These are phyloP conservation scores for Phaeoacremonium minimum DNA, from an alignment of 2,329 filamentous ascomycete genomes.

Conservation along the genomic window DNA sequence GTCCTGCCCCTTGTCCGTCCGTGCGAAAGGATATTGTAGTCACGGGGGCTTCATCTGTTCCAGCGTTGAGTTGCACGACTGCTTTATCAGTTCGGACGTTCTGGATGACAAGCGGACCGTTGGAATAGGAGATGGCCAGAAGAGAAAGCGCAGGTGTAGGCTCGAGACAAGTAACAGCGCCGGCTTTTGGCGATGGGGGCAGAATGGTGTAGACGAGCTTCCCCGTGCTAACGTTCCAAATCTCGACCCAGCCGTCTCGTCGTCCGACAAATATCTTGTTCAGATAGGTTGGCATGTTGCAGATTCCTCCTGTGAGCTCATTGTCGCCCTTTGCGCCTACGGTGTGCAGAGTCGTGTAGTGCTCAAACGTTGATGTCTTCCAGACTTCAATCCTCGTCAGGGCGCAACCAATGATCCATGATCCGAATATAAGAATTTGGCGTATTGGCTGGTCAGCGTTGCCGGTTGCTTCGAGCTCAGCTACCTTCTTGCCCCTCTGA, in stretches of 20 bases:
- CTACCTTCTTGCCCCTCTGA: constrained; percentile 82
- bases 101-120: constrained; percentile 73
- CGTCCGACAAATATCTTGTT: constrained; percentile 94
- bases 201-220: constrained; percentile 89
- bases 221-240: constrained; percentile 93
- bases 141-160: constrained; percentile 80
- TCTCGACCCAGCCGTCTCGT: constrained; percentile 84
- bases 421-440: constrained; percentile 78
- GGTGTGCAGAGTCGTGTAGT: constrained; percentile 80
- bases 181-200: constrained; percentile 67
- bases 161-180: constrained; percentile 81
- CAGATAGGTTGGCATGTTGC: constrained; percentile 87
- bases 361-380: constrained; percentile 77
- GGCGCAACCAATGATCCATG: constrained; percentile 84
- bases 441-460: constrained; percentile 67
- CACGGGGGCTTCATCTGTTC: constrained; percentile 60
- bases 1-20: constrained; percentile 81
- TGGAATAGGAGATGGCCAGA: constrained; percentile 81
- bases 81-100: constrained; percentile 76
- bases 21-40: constrained; percentile 86
- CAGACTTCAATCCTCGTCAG: constrained; percentile 78
- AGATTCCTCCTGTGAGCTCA: constrained; percentile 72
- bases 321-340: constrained; percentile 54
- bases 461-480: constrained; percentile 64
- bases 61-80: constrained; percentile 65